Evolutionary conservation across 495 filamentous ascomycete genomes (phyloP), one percentile per base, ranked within the genome.

Genomic region (Xylaria palmicola): DNA sequence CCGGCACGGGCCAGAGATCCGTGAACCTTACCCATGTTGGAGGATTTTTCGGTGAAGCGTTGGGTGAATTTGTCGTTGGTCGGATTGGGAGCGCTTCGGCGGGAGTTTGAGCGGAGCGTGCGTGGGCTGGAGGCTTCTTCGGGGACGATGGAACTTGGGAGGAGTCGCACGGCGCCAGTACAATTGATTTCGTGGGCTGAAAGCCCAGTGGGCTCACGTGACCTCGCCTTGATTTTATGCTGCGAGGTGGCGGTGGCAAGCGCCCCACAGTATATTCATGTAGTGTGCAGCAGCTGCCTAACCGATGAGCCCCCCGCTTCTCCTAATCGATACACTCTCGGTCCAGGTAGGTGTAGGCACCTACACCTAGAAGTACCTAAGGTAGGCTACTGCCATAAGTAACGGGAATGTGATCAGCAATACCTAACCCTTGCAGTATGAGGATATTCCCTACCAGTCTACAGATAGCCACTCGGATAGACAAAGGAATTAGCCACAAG

Each of bases 1-100:
- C 93, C 94, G 73, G 93, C 93, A 89, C 93, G 93, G 76, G 93
- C 93, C 79, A 97, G 90, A 40, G 88, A 92, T 65, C 90, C 90
- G 84, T 93, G 90, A 70, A 92, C 90, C 82, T 93, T 93, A 78
- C 90, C 90, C 90, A 93, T 93, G 74, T 77, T 87, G 83, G 59
- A 22, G 10, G 30, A 52, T 15, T 24, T 5, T 13, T 40, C 40
- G 24, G 41, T 22, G 59, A 60, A 39, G 63, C 53, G 24, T 58
- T 47, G 8, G 61, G 55, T 60, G 47, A 34, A 47, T 22, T 59
- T 50, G 44, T 30, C 22, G 49, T 56, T 17, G 49, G 59, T 65
- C 54, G 65, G 59, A 52, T 49, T 63, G 59, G 55, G 55, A 60
- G 61, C 20, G 26, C 44, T 34, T 22, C 32, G 48, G 52, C 40